These are phyloP conservation scores for Yarrowia sp. DNA, from an alignment of 805 yeast genomes.

Conservation along the genomic window DNA sequence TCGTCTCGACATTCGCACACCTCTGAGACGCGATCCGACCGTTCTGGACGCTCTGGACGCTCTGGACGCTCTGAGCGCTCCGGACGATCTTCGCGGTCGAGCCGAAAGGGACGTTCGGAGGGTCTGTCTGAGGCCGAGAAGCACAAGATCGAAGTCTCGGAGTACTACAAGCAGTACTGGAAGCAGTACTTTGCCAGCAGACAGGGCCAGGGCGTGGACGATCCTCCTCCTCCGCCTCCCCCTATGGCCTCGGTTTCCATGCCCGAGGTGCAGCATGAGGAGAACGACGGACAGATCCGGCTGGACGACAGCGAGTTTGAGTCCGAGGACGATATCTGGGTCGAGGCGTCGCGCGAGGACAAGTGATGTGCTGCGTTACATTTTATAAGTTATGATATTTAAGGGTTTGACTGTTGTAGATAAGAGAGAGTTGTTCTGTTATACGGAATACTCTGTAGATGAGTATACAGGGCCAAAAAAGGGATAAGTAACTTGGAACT, in stretches of 20 bases:
- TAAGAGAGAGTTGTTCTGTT: no score
- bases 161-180: constrained; percentile 27
- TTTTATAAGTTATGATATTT: background rate
- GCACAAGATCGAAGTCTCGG: constrained; percentile 18
- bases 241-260: background rate
- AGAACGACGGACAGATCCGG: background rate
- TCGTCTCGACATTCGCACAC: background rate
- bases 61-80: background rate
- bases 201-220: background rate
- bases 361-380: background rate
- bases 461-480: no score
- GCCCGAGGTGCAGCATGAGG: constrained; percentile 7
- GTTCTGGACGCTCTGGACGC: background rate
- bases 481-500: no score
- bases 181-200: constrained; percentile 13
- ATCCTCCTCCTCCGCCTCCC: constrained; percentile 14
- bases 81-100: background rate
- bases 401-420: background rate
- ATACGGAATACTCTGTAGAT: no score
- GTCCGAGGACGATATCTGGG: constrained; percentile 25
- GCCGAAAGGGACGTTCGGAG: background rate
- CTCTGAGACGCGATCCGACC: background rate
- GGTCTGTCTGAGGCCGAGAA: constrained; percentile 5
- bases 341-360: constrained; percentile 1
- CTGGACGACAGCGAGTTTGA: constrained; percentile 15